Percentiles rank a stretch among this genome's conserved stretches.
phyloP scores from a whole-genome alignment of 164 flowering plant genomes.

The Umbellularia californica region DNA sequence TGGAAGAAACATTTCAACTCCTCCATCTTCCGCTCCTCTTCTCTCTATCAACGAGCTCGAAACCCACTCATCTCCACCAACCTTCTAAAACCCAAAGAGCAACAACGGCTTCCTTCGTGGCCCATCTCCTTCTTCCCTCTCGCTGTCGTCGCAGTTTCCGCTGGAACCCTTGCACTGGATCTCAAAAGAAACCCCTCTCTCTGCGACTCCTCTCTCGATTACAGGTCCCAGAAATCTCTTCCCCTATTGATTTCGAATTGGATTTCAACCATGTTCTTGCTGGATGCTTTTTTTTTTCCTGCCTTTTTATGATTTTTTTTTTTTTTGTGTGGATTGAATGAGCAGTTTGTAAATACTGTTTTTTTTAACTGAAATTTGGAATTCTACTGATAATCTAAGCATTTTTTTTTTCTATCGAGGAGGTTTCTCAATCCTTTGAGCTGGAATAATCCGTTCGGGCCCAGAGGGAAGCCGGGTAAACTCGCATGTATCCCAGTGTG shows the following conservation, averaged over 20 bases:
- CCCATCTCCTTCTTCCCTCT: slow-evolving; percentile 34
- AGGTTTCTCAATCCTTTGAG: too few species aligned
- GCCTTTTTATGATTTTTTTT: background rate
- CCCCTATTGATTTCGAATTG: background rate
- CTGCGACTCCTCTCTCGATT: slow-evolving; percentile 34
- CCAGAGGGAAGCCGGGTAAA: too few species aligned
- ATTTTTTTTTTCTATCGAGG: too few species aligned
- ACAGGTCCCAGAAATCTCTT: slow-evolving; percentile 18
- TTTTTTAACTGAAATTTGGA: too few species aligned
- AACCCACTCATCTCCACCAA: background rate
- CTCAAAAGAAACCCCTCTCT: slow-evolving; percentile 24
- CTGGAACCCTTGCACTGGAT: slow-evolving; percentile 38
- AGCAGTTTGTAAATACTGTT: too few species aligned
- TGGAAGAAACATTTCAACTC: slow-evolving; percentile 14
- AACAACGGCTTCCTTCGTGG: slow-evolving; percentile 19
- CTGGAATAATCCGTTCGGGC: too few species aligned
- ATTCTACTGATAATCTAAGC: too few species aligned
- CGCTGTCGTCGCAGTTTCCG: slow-evolving; percentile 39
- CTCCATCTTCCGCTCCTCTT: slow-evolving; percentile 17
- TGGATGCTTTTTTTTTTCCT: background rate
- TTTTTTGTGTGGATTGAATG: too few species aligned
- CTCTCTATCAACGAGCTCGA: background rate
- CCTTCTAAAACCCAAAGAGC: slow-evolving; percentile 3
- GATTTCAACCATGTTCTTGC: background rate
- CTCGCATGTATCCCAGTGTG: too few species aligned